Evolutionary conservation across 1,284 basidiomycete genomes (phyloP), one percentile per base, ranked within the genome.

Genomic region (Serendipita sp.): DNA sequence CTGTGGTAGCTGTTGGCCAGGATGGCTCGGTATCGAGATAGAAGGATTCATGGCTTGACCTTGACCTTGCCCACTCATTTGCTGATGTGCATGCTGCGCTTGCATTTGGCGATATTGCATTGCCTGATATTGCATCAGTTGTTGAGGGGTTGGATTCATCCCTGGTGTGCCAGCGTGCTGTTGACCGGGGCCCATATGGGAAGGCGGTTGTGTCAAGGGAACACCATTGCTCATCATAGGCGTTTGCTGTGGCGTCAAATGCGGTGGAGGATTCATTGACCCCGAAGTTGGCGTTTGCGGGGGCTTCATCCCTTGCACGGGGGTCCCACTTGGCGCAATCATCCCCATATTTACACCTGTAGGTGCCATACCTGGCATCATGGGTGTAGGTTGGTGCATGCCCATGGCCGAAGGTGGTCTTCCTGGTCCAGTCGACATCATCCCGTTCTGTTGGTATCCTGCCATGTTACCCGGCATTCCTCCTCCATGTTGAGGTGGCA

Each of bases 51-150:
- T 65, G 34, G 60, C 58, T 13, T 60, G 61, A 13, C 55, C 53
- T 44, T 63, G 64, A 47, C 64, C 65, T 43, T 64, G 66, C 61
- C 66, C 66, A 42, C 68, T 62, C 22, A 43, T 60, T 17, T 67
- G 63, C 30, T 63, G 55, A 47, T 72, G 71, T 15, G 66, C 68
- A 5, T 68, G 66, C 38, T 68, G 53, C 38, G 61, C 60, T n/a
- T 64, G 63, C 44, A 60, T 53, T 38, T 60, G 61, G 15, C 53
- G 68, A 15, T 53, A 29, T 22, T 53, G 49, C 22, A 53, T 53
- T 26, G 12, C 13, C 12, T 44, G 42, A 17, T 13, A 17, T 17
- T 53, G 49, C 49, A 53, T n/a, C 53, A 30, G 15, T 30, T 58
- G 53, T 35, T 58, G 53, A 58, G 53, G 53, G 22, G 15, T n/a